Base-by-base conservation (phyloP, 2,329 filamentous ascomycete genomes). In the Trichoderma atroviride region DNA sequence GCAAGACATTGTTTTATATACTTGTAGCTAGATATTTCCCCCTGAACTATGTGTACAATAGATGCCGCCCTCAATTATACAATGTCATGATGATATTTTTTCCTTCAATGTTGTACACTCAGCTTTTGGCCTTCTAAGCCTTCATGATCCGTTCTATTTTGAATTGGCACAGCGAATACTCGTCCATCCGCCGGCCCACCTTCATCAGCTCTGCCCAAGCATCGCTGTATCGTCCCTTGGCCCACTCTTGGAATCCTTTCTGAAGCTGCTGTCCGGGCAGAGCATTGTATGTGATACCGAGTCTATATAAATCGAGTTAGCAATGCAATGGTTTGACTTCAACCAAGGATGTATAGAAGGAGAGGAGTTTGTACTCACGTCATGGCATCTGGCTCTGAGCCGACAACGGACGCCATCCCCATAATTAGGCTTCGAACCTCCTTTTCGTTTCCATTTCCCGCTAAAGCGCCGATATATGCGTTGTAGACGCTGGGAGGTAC, bases 241-340 rank as follows among this genome's bases (percentile, higher is more conserved):
- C 91, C 93, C 93, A 97, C 19, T 85, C 82, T 76, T 94, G 89
- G 69, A 96, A 90, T 47, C 88, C 83, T 5, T 85, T 82, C 78
- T 96, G 93, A 74, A 88, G 85, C 64, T 86, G 84, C 70, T 86
- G 85, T 69, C 86, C 88, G 2, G 88, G 89, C 3, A 93, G 85
- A 11, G 88, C 90, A 74, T 95, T 96, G 79, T 92, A 93, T 70
- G 93, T 84, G 31, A 90, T 87, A 19, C 90, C 93, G 59, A 97
- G 83, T 35, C 92, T 94, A 68, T 68, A 47, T n/a, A 2, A 10
- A n/a, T n/a, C 7, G 4, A 35, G 70, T 78, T 55, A 75, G 73
- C 13, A 52, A 52, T n/a, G 16, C 11, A 19, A 31, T 5, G 31
- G 5, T n/a, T 19, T 43, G 3, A n/a, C 2, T 2, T 47, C 1